Evolutionary conservation across 352 stramenopile species (phyloP).

Genomic region (Globisporangium middletonii): DNA sequence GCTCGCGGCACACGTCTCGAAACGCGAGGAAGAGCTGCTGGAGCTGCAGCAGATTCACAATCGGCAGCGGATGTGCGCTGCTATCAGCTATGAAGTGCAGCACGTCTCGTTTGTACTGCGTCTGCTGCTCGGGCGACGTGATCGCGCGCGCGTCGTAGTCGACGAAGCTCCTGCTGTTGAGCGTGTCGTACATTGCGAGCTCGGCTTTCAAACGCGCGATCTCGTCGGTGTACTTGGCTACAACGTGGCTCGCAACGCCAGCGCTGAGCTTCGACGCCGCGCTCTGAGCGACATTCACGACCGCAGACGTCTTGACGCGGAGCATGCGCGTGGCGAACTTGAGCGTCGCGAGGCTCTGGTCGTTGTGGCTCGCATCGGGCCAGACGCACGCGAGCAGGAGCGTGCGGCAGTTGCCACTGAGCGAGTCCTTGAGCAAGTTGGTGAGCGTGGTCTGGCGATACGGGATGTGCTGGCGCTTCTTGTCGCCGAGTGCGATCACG

Average conservation of each 20-base stretch:
- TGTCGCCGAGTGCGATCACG: conserved; percentile 87
- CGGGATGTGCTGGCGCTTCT: conserved; percentile 87
- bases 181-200: conserved; percentile 53
- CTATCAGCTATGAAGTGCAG: conserved; percentile 31
- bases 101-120: conserved; percentile 18
- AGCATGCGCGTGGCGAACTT: conserved; percentile 90
- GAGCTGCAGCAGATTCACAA: conserved; percentile 44
- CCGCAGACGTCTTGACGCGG: conserved; percentile 70
- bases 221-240: conserved; percentile 35
- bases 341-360: conserved; percentile 88
- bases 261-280: conserved; percentile 11
- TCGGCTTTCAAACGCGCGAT: conserved; percentile 51
- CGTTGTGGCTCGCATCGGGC: conserved; percentile 62
- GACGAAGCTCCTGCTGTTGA: conserved; percentile 33
- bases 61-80: conserved; percentile 14
- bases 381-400: conserved; percentile 86
- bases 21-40: conserved; percentile 39
- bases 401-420: conserved; percentile 77
- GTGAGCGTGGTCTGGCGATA: conserved; percentile 94
- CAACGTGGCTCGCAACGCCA: conserved; percentile 5
- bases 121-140: conserved; percentile 10
- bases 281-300: conserved; percentile 49
- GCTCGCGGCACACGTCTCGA: conserved; percentile 34
- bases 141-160: conserved; percentile 25
- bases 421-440: conserved; percentile 85